Conservation (phyloP, 768 basidiomycete genomes). For the Tricholoma matsutake region DNA sequence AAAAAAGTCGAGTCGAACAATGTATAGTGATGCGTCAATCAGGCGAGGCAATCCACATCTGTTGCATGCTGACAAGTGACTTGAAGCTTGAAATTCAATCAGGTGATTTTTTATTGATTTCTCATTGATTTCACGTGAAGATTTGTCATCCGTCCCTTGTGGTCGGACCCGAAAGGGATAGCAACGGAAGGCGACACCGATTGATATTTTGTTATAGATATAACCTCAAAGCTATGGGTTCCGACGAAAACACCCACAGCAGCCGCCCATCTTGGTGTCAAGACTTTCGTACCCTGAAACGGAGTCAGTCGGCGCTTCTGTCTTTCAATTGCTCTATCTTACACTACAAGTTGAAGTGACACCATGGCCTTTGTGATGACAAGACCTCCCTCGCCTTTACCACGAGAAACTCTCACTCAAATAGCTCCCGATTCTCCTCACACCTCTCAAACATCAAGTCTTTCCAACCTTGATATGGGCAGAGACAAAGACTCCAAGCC, state of each 20-base stretch:
- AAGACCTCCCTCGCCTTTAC: constrained; percentile 15
- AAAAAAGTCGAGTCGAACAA: too few relatives aligned
- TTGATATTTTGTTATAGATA: too few relatives aligned
- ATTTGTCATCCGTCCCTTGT: too few relatives aligned
- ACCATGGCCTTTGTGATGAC: constrained; percentile 23
- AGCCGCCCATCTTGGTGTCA: neutral
- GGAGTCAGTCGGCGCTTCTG: neutral
- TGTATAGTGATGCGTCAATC: too few relatives aligned
- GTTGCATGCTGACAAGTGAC: too few relatives aligned
- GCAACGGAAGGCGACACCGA: too few relatives aligned
- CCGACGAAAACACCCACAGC: neutral
- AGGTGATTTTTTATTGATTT: too few relatives aligned
- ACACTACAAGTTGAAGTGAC: constrained; percentile 3
- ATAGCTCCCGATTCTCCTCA: constrained; percentile 9
- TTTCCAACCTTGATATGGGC: constrained; percentile 33
- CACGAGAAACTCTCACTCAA: constrained; percentile 6
- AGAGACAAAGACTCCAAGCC: constrained; percentile 44
- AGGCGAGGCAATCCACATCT: too few relatives aligned
- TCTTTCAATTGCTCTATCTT: neutral
- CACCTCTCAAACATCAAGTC: constrained; percentile 4
- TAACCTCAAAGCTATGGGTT: neutral
- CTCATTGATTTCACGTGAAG: too few relatives aligned
- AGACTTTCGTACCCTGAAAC: neutral
- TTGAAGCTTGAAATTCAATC: too few relatives aligned
- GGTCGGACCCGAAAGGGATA: too few relatives aligned